A percentile compares a stretch with the other conserved stretches of the same genome.
These are phyloP conservation scores for Brassica juncea DNA, from an alignment of 345 rosid genomes.

Conservation along the genomic window DNA sequence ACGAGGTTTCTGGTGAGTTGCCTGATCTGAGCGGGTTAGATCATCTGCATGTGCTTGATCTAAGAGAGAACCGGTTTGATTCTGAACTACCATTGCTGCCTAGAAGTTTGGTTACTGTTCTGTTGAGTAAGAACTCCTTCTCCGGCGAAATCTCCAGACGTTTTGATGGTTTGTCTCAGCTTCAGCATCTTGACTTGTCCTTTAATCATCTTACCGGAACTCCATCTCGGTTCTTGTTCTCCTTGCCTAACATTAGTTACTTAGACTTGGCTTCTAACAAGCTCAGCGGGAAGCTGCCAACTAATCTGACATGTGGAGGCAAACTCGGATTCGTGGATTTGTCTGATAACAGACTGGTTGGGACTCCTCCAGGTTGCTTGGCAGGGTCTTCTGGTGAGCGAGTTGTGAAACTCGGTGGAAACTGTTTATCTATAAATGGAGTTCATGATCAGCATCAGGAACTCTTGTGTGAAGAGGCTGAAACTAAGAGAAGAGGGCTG, in stretches of 20 bases:
- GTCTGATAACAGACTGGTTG: slow-evolving; percentile 72
- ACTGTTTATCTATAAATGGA: slow-evolving; percentile 61
- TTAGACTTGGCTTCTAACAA: slow-evolving; percentile 77
- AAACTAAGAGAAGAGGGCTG: slow-evolving; percentile 35
- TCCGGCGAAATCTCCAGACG: slow-evolving; percentile 63
- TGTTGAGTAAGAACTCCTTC: slow-evolving; percentile 75
- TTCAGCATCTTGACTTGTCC: slow-evolving; percentile 92
- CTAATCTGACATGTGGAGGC: slow-evolving; percentile 57
- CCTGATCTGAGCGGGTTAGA: slow-evolving; percentile 72
- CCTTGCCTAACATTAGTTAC: slow-evolving; percentile 78
- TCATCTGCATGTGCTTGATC: slow-evolving; percentile 71
- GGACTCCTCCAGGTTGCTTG: slow-evolving; percentile 81
- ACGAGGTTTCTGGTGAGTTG: slow-evolving; percentile 70
- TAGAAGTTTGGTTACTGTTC: slow-evolving; percentile 63
- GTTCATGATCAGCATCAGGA: slow-evolving; percentile 58
- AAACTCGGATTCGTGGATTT: slow-evolving; percentile 92
- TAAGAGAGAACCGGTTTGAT: slow-evolving; percentile 80
- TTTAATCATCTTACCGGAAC: slow-evolving; percentile 70
- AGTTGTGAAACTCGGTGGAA: slow-evolving; percentile 68
- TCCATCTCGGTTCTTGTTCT: slow-evolving; percentile 65
- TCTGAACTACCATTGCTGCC: slow-evolving; percentile 76
- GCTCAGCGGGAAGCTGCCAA: slow-evolving; percentile 68
- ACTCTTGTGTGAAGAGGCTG: slow-evolving; percentile 55
- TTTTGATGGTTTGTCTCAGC: slow-evolving; percentile 59
- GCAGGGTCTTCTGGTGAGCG: slow-evolving; percentile 54